Evolutionary conservation across 2,329 filamentous ascomycete genomes (phyloP), one percentile per base, ranked within the genome.

Genomic region (Talaromyces verruculosus): DNA sequence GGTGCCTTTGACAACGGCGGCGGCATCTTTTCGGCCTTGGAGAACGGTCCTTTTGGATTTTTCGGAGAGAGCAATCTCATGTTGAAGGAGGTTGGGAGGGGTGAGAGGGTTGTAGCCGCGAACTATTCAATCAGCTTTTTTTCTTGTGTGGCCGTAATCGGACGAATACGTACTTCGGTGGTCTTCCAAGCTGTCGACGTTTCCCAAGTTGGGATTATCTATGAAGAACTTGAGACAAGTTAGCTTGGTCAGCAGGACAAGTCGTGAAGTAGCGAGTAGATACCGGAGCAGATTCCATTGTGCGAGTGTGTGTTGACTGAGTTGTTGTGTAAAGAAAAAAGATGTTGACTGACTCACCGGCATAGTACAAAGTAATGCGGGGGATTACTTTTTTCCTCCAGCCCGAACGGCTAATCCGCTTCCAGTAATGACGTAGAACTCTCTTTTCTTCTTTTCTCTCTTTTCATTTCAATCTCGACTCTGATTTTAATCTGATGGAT

Each of bases 61-160:
- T 4, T 79, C 73, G 30, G 80, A 79, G 72, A 79, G 71, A 45
- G 85, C 82, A 74, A 99, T 94, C 79, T 98, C 93, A 84, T 94
- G 91, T 80, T 98, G 94, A 67, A 99, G 92, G 69, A 99, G 88
- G 75, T 97, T 92, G 68, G 95, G 95, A 6, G 95, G 89, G 15
- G 92, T 97, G 71, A 99, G 84, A 73, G 92, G 94, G 78, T 96
- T 97, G 85, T 96, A 94, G 72, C 94, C 94, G 69, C 90, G 89
- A 79, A 93, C 90, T 92, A 17, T 41, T 35, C 43, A 51, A 30
- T 57, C 19, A 51, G 49, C 15, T 61, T 39, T 53, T 33, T n/a
- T 47, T 10, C 5, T 37, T 15, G 0, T n/a, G 39, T 60, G 22
- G 22, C 33, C 41, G n/a, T 33, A 51, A 35, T 41, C 43, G 55